Evolutionary conservation across 345 rosid genomes (phyloP).

Genomic region (Erucastrum elatum): DNA sequence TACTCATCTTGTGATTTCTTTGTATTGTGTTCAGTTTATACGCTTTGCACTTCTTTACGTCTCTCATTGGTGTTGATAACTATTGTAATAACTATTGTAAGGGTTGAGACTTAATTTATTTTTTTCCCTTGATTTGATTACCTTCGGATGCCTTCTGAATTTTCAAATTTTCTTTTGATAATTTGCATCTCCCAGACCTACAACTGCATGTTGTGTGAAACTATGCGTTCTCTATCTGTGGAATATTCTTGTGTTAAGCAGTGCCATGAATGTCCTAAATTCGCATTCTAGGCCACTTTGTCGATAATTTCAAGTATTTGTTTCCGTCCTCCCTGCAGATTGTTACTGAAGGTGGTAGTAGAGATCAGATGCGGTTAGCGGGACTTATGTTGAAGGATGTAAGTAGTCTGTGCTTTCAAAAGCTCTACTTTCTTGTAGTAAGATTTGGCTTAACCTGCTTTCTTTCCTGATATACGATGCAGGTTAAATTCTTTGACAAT

Average conservation of each 20-base stretch:
- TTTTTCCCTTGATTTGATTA: not conserved
- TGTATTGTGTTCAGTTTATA: not conserved
- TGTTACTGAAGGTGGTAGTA: conserved; percentile 68
- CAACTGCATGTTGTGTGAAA: conserved; percentile 11
- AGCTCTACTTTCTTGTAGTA: conserved; percentile 11
- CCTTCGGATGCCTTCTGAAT: not conserved
- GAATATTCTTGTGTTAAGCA: conserved; percentile 8
- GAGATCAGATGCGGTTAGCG: conserved; percentile 69
- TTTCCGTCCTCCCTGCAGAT: conserved; percentile 38
- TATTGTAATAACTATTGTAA: not conserved
- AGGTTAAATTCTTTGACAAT: conserved; percentile 76
- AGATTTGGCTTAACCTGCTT: conserved; percentile 15
- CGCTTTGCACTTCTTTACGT: not conserved
- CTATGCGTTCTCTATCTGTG: not conserved
- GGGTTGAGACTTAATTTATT: not conserved
- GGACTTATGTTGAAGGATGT: conserved; percentile 76
- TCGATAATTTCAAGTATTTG: conserved; percentile 8
- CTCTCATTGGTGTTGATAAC: not conserved
- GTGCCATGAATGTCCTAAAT: not conserved
- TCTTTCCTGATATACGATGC: conserved; percentile 43
- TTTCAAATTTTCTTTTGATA: not conserved
- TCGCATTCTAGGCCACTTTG: not conserved
- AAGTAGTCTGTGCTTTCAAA: conserved; percentile 38
- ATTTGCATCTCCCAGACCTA: conserved; percentile 10
- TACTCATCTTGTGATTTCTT: conserved; percentile 21